Conservation (phyloP, 306 rosid genomes). For the Gynostemma pentaphyllum region DNA sequence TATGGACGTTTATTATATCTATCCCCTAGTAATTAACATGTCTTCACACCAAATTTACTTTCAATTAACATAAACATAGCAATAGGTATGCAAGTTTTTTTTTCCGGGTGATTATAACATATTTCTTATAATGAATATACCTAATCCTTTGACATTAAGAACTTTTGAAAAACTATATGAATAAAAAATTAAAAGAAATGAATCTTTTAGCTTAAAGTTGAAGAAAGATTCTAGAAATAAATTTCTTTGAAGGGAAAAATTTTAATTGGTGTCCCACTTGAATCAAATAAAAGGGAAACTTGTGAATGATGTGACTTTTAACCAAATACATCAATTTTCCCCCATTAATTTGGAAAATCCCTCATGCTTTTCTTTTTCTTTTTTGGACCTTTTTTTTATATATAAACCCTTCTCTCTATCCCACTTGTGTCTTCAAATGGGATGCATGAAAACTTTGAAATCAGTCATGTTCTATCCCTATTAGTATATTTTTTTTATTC, state of each 20-base stretch:
- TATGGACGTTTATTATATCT: too few relatives aligned
- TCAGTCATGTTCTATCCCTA: too few relatives aligned
- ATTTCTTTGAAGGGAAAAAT: not conserved
- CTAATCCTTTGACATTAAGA: too few relatives aligned
- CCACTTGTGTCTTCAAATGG: conserved; percentile 1
- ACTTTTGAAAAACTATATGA: too few relatives aligned
- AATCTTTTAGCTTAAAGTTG: not conserved
- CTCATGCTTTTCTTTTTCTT: not conserved
- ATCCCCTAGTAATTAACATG: too few relatives aligned
- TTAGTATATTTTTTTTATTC: not conserved
- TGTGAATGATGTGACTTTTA: conserved; percentile 7
- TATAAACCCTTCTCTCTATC: not conserved
- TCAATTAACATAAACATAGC: too few relatives aligned
- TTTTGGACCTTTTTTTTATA: not conserved
- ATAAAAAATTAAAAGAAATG: too few relatives aligned
- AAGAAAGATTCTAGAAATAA: not conserved
- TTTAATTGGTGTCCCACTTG: conserved; percentile 2
- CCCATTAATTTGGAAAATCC: not conserved
- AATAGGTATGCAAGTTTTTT: too few relatives aligned
- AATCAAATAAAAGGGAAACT: not conserved
- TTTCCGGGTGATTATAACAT: too few relatives aligned
- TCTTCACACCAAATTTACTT: too few relatives aligned
- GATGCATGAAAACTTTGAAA: too few relatives aligned
- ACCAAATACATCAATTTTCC: not conserved
- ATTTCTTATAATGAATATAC: too few relatives aligned